phyloP scores from a whole-genome alignment of 352 stramenopile species.

The Globisporangium yorkense region DNA sequence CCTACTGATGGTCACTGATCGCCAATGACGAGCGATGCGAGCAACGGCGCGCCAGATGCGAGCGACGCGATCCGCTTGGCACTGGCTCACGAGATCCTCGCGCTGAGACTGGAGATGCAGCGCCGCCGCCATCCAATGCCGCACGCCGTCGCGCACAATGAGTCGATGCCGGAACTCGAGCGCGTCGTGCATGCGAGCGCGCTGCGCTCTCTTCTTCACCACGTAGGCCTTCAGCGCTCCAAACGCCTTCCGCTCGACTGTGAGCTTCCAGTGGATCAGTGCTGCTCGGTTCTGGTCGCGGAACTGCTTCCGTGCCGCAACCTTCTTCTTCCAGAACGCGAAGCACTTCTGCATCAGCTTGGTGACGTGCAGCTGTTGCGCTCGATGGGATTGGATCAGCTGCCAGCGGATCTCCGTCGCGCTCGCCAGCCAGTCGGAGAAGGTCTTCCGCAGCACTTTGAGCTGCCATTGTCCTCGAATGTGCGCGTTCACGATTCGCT shows the following conservation, averaged over 20 bases:
- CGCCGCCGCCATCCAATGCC: conserved; percentile 15
- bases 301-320: background rate
- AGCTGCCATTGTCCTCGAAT: conserved; percentile 2
- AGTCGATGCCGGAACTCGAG: conserved; percentile 16
- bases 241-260: conserved; percentile 14
- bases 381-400: background rate
- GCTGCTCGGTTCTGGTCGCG: conserved; percentile 9
- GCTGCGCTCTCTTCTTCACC: conserved; percentile 6
- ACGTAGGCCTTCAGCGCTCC: conserved; percentile 1
- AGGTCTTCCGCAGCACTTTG: background rate
- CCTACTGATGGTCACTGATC: conserved; percentile 5
- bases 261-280: conserved; percentile 18
- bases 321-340: conserved; percentile 8
- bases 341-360: background rate
- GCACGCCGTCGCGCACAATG: conserved; percentile 13
- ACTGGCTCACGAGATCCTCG: conserved; percentile 5
- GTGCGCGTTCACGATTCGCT: conserved; percentile 9
- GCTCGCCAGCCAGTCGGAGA: background rate
- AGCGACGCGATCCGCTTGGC: conserved; percentile 7
- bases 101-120: conserved; percentile 12
- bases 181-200: conserved; percentile 11
- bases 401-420: background rate
- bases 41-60: conserved; percentile 15
- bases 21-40: conserved; percentile 16
- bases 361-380: background rate